A percentile compares a stretch with the other conserved stretches of the same genome.
These are phyloP conservation scores for Phytophthora palmivora DNA, from an alignment of 352 stramenopile genomes.

Conservation along the genomic window DNA sequence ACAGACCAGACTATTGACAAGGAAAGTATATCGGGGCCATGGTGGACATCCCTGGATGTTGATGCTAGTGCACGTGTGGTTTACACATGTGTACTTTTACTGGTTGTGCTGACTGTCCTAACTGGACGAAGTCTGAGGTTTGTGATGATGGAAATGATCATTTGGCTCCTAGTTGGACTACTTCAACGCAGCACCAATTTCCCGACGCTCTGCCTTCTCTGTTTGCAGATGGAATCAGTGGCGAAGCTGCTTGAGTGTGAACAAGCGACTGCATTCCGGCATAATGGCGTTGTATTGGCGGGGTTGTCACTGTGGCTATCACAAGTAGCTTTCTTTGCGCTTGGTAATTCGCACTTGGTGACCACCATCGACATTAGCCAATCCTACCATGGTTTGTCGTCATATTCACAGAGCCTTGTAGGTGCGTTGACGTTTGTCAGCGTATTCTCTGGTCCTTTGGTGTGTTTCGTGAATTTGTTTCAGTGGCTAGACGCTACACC, in stretches of 20 bases:
- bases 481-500: slow-evolving; percentile 43
- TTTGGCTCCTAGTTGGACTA: slow-evolving; percentile 69
- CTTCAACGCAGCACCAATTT: slow-evolving; percentile 70
- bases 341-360: slow-evolving; percentile 91
- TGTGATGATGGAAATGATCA: slow-evolving; percentile 48
- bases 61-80: slow-evolving; percentile 60
- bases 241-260: slow-evolving; percentile 27
- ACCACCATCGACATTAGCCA: slow-evolving; percentile 91
- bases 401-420: slow-evolving; percentile 87
- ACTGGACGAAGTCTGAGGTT: slow-evolving; percentile 11
- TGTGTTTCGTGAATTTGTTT: slow-evolving; percentile 57
- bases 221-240: slow-evolving; percentile 50
- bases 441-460: slow-evolving; percentile 77
- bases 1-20: slow-evolving; percentile 9
- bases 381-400: slow-evolving; percentile 80
- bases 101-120: slow-evolving; percentile 22
- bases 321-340: slow-evolving; percentile 80
- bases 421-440: slow-evolving; percentile 77
- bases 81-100: slow-evolving; percentile 37
- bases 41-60: slow-evolving; percentile 27
- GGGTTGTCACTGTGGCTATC: slow-evolving; percentile 56
- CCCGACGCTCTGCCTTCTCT: slow-evolving; percentile 64
- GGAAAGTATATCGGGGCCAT: slow-evolving; percentile 2
- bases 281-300: slow-evolving; percentile 24
- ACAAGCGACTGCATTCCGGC: slow-evolving; percentile 2